phyloP scores from a whole-genome alignment of 345 rosid species.

The Euphorbia tirucalli region DNA sequence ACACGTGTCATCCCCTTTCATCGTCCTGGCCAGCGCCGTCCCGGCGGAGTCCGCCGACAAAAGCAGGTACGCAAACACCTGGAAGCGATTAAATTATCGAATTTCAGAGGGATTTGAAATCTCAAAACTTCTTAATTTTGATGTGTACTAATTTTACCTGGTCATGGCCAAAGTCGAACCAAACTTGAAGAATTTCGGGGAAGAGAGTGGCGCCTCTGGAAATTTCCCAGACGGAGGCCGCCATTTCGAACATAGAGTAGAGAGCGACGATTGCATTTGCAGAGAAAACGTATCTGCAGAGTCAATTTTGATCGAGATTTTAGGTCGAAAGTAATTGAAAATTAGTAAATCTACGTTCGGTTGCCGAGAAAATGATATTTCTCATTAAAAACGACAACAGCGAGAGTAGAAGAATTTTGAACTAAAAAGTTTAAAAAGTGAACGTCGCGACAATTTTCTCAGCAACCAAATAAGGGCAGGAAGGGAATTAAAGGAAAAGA shows the following conservation, averaged over 20 bases:
- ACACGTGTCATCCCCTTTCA: conserved; percentile 55
- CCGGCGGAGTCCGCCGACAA: conserved; percentile 82
- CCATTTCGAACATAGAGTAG: conserved; percentile 80
- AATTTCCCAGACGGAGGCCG: conserved; percentile 81
- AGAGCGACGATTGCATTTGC: conserved; percentile 83
- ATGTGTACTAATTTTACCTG: conserved; percentile 46
- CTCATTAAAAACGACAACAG: too few species aligned
- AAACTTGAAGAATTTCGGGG: conserved; percentile 82
- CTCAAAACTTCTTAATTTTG: neutral
- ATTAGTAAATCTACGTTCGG: neutral
- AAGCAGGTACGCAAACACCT: conserved; percentile 83
- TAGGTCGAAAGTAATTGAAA: neutral
- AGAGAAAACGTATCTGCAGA: conserved; percentile 61
- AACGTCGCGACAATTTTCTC: conserved; percentile 12
- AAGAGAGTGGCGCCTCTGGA: conserved; percentile 63
- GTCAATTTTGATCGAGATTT: neutral
- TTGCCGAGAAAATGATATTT: conserved; percentile 6
- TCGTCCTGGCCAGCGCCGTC: conserved; percentile 60
- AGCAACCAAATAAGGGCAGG: conserved; percentile 7
- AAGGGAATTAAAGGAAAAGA: neutral
- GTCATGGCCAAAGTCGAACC: conserved; percentile 99
- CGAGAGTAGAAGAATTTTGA: too few species aligned
- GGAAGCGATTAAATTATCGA: neutral
- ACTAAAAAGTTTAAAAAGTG: too few species aligned
- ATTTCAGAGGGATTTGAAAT: neutral